Evolutionary conservation across 2,329 filamentous ascomycete genomes (phyloP), one percentile per base, ranked within the genome.

Genomic region (Fusarium oligoseptatum): DNA sequence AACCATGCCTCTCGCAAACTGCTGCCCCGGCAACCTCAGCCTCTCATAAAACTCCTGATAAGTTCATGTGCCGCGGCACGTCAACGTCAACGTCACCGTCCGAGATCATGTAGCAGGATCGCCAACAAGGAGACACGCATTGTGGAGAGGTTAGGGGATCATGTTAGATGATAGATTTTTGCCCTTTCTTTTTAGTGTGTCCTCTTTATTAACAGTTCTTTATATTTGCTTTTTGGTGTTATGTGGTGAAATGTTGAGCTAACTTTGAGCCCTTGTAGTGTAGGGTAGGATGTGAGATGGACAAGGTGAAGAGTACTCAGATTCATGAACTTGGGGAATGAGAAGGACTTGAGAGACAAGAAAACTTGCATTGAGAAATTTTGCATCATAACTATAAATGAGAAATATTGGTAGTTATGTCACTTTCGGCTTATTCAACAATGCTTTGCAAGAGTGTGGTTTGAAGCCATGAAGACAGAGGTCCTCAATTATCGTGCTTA

Each of bases 21-120:
- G 74, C 64, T 79, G 61, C 67, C 75, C 82, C 74, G 80, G 81
- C 0, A 81, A 79, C 71, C 77, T 80, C 73, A 87, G 64, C 45
- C 85, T 75, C 2, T 81, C 83, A 55, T 81, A 86, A 74, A 85
- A 85, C 63, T 87, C 84, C 76, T 87, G 82, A 22, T 80, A 70
- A 63, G 72, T 86, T 87, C 81, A 83, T 82, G 74, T 85, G 86
- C 11, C 86, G 72, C 14, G 85, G 85, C 60, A 84, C 76, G 67
- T 83, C 20, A 81, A 84, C 76, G 67, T 83, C n/a, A 81, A 29
- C 82, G 48, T 29, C 39, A 77, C 6, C 81, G 77, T 52, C 86
- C 68, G 32, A 77, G 71, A 34, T 82, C 83, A 27, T 81, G 79
- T 6, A 27, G 24, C 24, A 27, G 24, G 24, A 27, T 27, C 24